phyloP scores from a whole-genome alignment of 768 basidiomycete genomes.

The Pilatotrama ljubarskyi region DNA sequence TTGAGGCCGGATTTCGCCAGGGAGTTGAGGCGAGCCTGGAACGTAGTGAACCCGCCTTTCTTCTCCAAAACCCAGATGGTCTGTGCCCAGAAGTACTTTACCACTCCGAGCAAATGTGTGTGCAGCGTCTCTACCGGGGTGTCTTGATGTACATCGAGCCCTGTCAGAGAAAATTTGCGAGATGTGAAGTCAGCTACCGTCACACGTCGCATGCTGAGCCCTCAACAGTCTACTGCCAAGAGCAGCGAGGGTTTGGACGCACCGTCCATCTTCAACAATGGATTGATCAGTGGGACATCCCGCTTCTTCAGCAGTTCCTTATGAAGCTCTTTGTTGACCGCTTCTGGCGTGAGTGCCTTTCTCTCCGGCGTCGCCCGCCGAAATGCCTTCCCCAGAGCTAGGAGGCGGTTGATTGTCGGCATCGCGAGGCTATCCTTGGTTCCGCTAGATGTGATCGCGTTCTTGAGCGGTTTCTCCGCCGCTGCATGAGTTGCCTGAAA shows the following conservation, averaged over 20 bases:
- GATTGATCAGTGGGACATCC: slow-evolving; percentile 2
- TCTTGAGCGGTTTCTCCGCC: slow-evolving; percentile 10
- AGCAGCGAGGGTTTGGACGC: no score
- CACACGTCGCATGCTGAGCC: no score
- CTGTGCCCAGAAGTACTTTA: slow-evolving; percentile 39
- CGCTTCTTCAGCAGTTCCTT: not conserved
- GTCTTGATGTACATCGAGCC: slow-evolving; percentile 34
- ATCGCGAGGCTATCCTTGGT: slow-evolving; percentile 20
- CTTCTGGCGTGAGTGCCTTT: not conserved
- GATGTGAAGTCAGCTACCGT: not conserved
- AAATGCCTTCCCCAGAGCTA: slow-evolving; percentile 12
- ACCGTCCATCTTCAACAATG: slow-evolving; percentile 12
- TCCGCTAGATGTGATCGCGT: slow-evolving; percentile 5
- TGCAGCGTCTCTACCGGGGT: slow-evolving; percentile 38
- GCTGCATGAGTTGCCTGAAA: slow-evolving; percentile 6
- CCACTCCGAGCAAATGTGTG: slow-evolving; percentile 35
- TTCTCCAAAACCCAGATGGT: slow-evolving; percentile 28
- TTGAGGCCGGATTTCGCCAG: slow-evolving; percentile 29
- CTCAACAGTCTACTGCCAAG: no score
- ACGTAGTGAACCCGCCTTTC: slow-evolving; percentile 16
- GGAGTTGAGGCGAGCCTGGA: slow-evolving; percentile 31
- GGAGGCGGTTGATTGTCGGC: slow-evolving; percentile 5
- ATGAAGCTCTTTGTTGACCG: not conserved
- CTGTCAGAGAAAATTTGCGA: not conserved
- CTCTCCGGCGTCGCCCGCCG: not conserved